Percentiles rank a stretch among this genome's conserved stretches.
Evolutionary conservation across 1,284 basidiomycete genomes (phyloP).

Genomic region (Fistulina hepatica): DNA sequence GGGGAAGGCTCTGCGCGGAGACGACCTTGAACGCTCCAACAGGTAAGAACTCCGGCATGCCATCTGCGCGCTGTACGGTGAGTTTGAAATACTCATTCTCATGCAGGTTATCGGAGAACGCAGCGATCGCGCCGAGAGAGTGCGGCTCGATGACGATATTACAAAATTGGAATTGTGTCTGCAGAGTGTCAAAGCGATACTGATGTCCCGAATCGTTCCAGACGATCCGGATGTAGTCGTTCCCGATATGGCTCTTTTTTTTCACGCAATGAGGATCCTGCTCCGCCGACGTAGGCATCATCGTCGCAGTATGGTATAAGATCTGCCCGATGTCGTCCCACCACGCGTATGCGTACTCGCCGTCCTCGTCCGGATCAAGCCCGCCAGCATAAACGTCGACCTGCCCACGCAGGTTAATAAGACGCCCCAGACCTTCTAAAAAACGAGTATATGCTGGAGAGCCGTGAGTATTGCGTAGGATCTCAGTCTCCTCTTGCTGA

Average conservation of each 20-base stretch:
- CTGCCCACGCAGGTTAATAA: conserved; percentile 87
- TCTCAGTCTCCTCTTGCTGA: conserved; percentile 78
- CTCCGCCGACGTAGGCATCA: conserved; percentile 78
- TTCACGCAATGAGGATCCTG: conserved; percentile 60
- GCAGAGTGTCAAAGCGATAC: conserved; percentile 85
- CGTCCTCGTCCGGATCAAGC: conserved; percentile 79
- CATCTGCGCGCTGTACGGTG: conserved; percentile 71
- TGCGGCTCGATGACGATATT: conserved; percentile 97
- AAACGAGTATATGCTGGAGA: conserved; percentile 94
- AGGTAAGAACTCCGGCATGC: conserved; percentile 88
- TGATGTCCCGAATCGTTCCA: conserved; percentile 92
- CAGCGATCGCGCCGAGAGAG: conserved; percentile 72
- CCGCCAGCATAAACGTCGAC: conserved; percentile 93
- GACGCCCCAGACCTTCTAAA: conserved; percentile 77
- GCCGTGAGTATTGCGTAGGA: conserved; percentile 84
- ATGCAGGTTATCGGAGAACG: conserved; percentile 66
- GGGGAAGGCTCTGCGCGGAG: conserved; percentile 72
- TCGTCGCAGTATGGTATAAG: conserved; percentile 91
- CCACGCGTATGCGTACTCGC: conserved; percentile 96
- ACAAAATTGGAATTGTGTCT: conserved; percentile 93
- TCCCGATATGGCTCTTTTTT: conserved; percentile 92
- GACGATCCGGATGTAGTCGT: conserved; percentile 90
- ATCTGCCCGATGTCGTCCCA: conserved; percentile 97
- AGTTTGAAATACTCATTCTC: conserved; percentile 92
- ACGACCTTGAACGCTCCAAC: conserved; percentile 90